These are phyloP conservation scores for Pseudoturritis turrita DNA, from an alignment of 345 rosid genomes.

Conservation along the genomic window DNA sequence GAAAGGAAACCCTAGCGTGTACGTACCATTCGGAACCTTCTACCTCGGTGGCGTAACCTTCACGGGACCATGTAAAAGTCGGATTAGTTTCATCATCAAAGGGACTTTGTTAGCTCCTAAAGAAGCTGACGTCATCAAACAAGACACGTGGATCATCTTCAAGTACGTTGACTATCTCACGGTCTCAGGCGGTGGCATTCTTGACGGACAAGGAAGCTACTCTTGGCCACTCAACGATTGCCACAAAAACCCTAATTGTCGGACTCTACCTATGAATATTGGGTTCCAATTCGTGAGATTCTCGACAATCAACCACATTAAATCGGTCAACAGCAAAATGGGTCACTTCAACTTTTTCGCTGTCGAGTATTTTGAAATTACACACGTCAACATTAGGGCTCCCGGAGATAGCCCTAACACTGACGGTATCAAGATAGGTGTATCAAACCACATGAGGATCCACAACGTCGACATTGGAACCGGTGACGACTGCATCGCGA, in stretches of 20 bases:
- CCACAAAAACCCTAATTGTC: constrained; percentile 4
- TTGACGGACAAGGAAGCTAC: constrained; percentile 30
- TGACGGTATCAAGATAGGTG: constrained; percentile 33
- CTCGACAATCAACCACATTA: constrained; percentile 7
- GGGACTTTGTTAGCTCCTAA: constrained; percentile 32
- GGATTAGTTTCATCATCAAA: constrained; percentile 26
- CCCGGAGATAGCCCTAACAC: constrained; percentile 33
- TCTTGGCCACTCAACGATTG: constrained; percentile 23
- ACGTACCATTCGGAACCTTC: constrained; percentile 22
- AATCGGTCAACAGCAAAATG: constrained; percentile 33
- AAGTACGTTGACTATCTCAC: constrained; percentile 21
- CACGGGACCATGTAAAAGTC: constrained; percentile 23
- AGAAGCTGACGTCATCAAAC: constrained; percentile 16
- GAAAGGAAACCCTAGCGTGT: constrained; percentile 21
- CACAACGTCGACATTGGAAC: constrained; percentile 3
- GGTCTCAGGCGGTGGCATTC: constrained; percentile 24
- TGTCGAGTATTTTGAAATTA: neutral
- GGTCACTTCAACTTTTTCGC: constrained; percentile 26
- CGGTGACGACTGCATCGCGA: constrained; percentile 29
- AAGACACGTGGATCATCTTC: constrained; percentile 27
- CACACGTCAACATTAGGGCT: constrained; percentile 4
- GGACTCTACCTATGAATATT: constrained; percentile 19
- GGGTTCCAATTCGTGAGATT: constrained; percentile 26
- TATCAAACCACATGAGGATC: neutral
- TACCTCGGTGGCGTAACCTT: constrained; percentile 19